These are phyloP conservation scores for Annulohypoxylon maeteangense DNA, from an alignment of 495 filamentous ascomycete species.

Conservation along the genomic window DNA sequence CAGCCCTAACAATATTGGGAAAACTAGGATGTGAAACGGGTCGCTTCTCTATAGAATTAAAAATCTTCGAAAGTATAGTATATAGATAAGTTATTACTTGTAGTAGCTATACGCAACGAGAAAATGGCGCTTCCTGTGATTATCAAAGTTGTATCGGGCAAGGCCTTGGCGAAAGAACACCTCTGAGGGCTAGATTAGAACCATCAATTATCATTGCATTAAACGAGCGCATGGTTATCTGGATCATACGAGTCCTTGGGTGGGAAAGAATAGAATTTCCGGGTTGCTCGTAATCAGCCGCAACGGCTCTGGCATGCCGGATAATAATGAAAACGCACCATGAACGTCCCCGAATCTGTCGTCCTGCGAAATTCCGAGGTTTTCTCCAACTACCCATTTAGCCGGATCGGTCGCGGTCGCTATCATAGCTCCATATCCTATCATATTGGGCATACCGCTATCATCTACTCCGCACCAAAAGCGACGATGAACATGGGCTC, in stretches of 20 bases:
- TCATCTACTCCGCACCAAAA: conserved; percentile 29
- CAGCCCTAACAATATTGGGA: neutral
- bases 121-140: neutral
- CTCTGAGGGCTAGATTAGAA: neutral
- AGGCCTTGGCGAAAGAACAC: neutral
- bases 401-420: conserved; percentile 26
- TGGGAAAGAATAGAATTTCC: conserved; percentile 3
- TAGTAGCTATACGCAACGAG: too few species aligned
- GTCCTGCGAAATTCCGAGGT: conserved; percentile 1
- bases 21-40: too few species aligned
- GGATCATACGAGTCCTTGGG: conserved; percentile 13
- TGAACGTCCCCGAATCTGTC: conserved; percentile 5
- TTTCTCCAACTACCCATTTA: conserved; percentile 46
- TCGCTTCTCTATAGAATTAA: neutral
- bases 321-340: conserved; percentile 28
- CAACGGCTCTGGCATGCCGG: conserved; percentile 34
- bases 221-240: conserved; percentile 6
- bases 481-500: conserved; percentile 18
- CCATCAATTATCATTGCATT: neutral
- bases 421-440: neutral
- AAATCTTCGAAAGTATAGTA: neutral
- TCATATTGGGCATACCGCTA: conserved; percentile 8
- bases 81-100: too few species aligned
- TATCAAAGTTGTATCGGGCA: neutral
- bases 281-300: conserved; percentile 32